A percentile compares a stretch with the other conserved stretches of the same genome.
Evolutionary conservation across 805 yeast genomes (phyloP).

Genomic region (Candida krabiensis): DNA sequence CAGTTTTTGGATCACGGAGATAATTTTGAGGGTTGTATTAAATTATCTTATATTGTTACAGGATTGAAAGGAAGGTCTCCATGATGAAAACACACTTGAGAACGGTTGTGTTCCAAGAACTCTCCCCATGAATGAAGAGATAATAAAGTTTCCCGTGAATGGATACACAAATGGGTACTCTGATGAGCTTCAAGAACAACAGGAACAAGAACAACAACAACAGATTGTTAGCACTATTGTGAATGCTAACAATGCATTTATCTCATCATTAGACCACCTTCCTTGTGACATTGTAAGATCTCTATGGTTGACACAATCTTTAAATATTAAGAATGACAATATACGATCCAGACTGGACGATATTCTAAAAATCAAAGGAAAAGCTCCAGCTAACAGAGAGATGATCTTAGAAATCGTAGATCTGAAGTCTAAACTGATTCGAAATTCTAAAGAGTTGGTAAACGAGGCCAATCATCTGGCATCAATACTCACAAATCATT

Average conservation of each 20-base stretch:
- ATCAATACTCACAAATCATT: slow-evolving; percentile 22
- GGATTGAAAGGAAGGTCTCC: too few species aligned
- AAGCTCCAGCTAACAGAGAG: slow-evolving; percentile 1
- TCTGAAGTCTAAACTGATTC: slow-evolving; percentile 9
- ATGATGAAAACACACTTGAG: too few species aligned
- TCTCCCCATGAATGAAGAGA: too few species aligned
- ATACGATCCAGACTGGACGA: slow-evolving; percentile 10
- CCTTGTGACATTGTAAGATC: slow-evolving; percentile 40
- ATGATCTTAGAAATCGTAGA: slow-evolving; percentile 3
- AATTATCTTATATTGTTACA: too few species aligned
- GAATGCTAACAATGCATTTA: slow-evolving; percentile 35
- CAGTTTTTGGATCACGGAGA: too few species aligned
- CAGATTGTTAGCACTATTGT: slow-evolving; percentile 27
- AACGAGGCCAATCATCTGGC: slow-evolving; percentile 27
- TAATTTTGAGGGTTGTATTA: too few species aligned
- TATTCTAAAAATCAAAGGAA: slow-evolving; percentile 2
- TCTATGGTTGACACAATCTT: slow-evolving; percentile 36
- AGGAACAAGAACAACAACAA: slow-evolving; percentile 3
- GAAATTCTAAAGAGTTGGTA: slow-evolving; percentile 26
- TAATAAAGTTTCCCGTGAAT: too few species aligned
- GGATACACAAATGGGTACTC: too few species aligned
- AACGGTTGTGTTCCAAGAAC: too few species aligned
- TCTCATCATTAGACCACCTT: slow-evolving; percentile 37
- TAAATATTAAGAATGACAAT: slow-evolving; percentile 26
- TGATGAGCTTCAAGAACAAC: too few species aligned